Evolutionary conservation across 495 filamentous ascomycete species (phyloP).

Genomic region (Haplographium delicatum): DNA sequence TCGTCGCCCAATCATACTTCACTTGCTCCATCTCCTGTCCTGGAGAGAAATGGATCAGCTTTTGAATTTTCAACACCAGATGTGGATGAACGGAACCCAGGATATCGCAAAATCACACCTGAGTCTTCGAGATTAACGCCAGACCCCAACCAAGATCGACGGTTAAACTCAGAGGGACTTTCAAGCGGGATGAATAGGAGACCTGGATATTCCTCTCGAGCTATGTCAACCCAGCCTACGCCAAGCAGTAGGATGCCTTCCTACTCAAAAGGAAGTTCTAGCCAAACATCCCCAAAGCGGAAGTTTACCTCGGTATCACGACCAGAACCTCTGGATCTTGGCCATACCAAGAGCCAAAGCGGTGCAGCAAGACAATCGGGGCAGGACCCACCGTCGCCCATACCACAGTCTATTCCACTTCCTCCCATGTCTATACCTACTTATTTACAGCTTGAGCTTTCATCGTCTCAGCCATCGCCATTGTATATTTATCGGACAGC

Average conservation of each 20-base stretch:
- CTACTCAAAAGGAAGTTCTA: conserved; percentile 16
- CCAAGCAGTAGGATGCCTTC: conserved; percentile 12
- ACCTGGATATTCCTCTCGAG: conserved; percentile 18
- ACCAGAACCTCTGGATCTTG: conserved; percentile 23
- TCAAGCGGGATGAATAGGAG: conserved; percentile 4
- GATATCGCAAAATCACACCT: not conserved
- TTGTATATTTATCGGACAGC: conserved; percentile 78
- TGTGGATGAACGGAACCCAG: not conserved
- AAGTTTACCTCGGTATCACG: conserved; percentile 11
- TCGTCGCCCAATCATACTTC: conserved; percentile 3
- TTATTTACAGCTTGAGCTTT: conserved; percentile 82
- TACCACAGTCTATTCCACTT: conserved; percentile 44
- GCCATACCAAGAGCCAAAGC: conserved; percentile 7
- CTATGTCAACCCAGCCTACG: conserved; percentile 15
- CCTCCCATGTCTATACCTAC: conserved; percentile 85
- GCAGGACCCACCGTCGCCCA: conserved; percentile 17
- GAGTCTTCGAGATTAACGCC: conserved; percentile 3
- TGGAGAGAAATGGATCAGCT: conserved; percentile 8
- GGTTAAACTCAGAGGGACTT: conserved; percentile 7
- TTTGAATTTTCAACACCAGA: conserved; percentile 5
- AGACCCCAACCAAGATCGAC: conserved; percentile 7
- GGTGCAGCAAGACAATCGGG: not conserved
- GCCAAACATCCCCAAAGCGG: conserved; percentile 18
- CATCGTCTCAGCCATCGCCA: conserved; percentile 74
- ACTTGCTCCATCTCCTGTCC: conserved; percentile 16